Evolutionary conservation across 2,329 filamentous ascomycete genomes (phyloP), one percentile per base, ranked within the genome.

Genomic region (Apiospora koreana): DNA sequence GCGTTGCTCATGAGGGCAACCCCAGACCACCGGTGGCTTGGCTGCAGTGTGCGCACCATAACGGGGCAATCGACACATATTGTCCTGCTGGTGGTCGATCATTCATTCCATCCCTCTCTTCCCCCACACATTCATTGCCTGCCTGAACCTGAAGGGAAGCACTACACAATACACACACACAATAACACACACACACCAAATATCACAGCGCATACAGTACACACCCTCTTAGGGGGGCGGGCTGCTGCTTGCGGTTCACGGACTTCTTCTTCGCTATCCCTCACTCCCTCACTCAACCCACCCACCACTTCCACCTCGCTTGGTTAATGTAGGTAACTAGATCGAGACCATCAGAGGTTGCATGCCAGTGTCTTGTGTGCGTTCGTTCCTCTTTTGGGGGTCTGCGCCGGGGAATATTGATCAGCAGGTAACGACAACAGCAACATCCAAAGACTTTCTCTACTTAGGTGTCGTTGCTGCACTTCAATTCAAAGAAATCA

Each of bases 81-180:
- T 58, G 50, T 31, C 50, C 50, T 58, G 50, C 50, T 58, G 50
- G 50, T 58, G 50, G 50, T 31, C 50, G 50, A 54, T 54, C 50
- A 58, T 35, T 9, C 28, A 16, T 21, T 14, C 14, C 46, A n/a
- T n/a, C 46, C 3, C 10, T 14, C 46, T 25, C 50, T 35, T 9
- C 28, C 48, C 50, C 50, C 50, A n/a, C n/a, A n/a, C n/a, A n/a
- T n/a, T n/a, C n/a, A n/a, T n/a, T n/a, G n/a, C n/a, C n/a, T n/a
- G n/a, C n/a, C n/a, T n/a, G n/a, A n/a, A n/a, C n/a, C n/a, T n/a
- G n/a, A n/a, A n/a, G n/a, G n/a, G n/a, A n/a, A n/a, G 35, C 35
- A 35, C 8, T 35, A 35, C 35, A 35, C 7, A n/a, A n/a, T n/a
- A n/a, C n/a, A n/a, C n/a, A n/a, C n/a, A 35, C 50, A 35, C 45